phyloP scores from a whole-genome alignment of 73 alveolate genomes.

The Stentor coeruleus region DNA sequence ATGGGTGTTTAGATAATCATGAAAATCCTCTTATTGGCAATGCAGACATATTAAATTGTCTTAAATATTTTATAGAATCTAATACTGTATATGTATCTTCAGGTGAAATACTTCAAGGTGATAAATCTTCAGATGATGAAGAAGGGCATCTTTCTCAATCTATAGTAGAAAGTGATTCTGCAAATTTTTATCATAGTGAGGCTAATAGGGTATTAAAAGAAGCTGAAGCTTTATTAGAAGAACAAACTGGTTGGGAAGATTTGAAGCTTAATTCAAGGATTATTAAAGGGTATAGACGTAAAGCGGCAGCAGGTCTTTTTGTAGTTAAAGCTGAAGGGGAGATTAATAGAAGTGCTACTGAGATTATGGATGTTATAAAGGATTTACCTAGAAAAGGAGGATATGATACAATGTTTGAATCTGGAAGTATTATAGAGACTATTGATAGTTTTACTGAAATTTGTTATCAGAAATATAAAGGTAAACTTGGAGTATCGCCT shows the following conservation, averaged over 20 bases:
- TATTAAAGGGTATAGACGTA: conserved; percentile 25
- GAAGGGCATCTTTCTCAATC: not conserved
- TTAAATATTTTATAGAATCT: conserved; percentile 5
- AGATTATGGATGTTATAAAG: conserved; percentile 19
- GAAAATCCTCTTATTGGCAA: not conserved
- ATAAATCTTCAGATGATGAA: not conserved
- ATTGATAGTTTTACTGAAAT: conserved; percentile 31
- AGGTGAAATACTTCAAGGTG: not conserved
- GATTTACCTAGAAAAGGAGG: conserved; percentile 28
- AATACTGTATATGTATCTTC: not conserved
- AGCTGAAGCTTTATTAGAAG: not conserved
- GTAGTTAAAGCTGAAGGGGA: conserved; percentile 41
- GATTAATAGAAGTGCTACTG: conserved; percentile 30
- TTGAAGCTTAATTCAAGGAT: not conserved
- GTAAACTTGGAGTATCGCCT: conserved; percentile 32
- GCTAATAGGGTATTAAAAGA: not conserved
- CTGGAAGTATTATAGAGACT: conserved; percentile 36
- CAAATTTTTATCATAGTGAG: not conserved
- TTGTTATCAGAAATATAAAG: conserved; percentile 34
- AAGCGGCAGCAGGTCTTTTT: conserved; percentile 25
- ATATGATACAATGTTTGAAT: conserved; percentile 51
- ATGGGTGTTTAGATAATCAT: not conserved
- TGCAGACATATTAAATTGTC: not conserved
- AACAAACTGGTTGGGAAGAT: conserved; percentile 10
- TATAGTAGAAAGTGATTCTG: not conserved